These are phyloP conservation scores for Stephanodiscus triporus DNA, from an alignment of 108 stramenopile species.

Conservation along the genomic window DNA sequence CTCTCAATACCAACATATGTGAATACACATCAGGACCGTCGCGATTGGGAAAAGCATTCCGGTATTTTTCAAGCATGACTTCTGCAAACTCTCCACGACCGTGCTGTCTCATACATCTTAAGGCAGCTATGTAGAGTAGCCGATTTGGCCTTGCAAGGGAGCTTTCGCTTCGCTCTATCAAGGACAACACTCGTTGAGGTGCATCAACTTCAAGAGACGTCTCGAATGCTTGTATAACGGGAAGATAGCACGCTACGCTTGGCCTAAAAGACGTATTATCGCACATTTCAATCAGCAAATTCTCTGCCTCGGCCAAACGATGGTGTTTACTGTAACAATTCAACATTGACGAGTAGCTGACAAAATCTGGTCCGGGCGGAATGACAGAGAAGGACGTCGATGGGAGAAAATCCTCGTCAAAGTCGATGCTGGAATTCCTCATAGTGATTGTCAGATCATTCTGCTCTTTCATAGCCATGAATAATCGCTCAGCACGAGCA, in stretches of 20 bases:
- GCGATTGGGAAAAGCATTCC: slow-evolving; percentile 5
- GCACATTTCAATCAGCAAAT: slow-evolving; percentile 20
- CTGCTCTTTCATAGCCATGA: slow-evolving; percentile 19
- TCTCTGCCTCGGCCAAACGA: slow-evolving; percentile 22
- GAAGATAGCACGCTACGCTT: slow-evolving; percentile 28
- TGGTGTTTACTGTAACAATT: slow-evolving; percentile 31
- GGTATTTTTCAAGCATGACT: slow-evolving; percentile 22
- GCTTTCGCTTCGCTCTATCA: slow-evolving; percentile 26
- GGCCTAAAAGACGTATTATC: slow-evolving; percentile 4
- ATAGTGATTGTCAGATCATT: neutral
- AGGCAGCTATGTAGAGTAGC: slow-evolving; percentile 24
- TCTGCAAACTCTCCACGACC: slow-evolving; percentile 37
- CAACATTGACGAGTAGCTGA: slow-evolving; percentile 32
- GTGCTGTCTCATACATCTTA: slow-evolving; percentile 39
- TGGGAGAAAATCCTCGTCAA: slow-evolving; percentile 4
- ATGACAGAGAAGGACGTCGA: neutral
- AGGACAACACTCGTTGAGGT: slow-evolving; percentile 28
- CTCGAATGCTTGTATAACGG: slow-evolving; percentile 41
- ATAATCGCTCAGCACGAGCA: slow-evolving; percentile 20
- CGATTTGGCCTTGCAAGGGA: slow-evolving; percentile 13
- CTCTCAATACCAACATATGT: slow-evolving; percentile 27
- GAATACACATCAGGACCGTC: slow-evolving; percentile 20
- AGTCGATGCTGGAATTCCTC: neutral
- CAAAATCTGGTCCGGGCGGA: slow-evolving; percentile 38
- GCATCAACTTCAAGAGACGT: slow-evolving; percentile 28